Evolutionary conservation across 768 basidiomycete genomes (phyloP).

Genomic region (Nidularia sp.): DNA sequence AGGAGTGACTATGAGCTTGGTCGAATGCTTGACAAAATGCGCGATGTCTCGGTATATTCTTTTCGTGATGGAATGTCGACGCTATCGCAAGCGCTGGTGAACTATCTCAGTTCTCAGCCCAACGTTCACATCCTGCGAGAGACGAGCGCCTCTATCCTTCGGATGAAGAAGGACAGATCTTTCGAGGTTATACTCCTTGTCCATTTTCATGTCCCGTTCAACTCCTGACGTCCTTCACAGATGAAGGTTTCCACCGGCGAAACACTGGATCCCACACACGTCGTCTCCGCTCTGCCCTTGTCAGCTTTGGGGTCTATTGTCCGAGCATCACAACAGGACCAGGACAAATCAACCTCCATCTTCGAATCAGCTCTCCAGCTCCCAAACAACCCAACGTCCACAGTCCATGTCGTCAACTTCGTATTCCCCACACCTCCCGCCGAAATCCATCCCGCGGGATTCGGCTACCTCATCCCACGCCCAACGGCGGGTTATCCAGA

Average conservation of each 20-base stretch:
- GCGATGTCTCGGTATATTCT: conserved; percentile 72
- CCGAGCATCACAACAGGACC: not conserved
- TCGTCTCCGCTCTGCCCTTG: conserved; percentile 78
- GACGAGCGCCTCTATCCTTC: conserved; percentile 31
- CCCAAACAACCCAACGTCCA: conserved; percentile 64
- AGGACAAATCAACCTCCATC: too few species aligned
- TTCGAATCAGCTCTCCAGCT: too few species aligned
- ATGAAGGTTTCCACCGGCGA: conserved; percentile 29
- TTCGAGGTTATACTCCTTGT: conserved; percentile 38
- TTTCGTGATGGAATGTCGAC: conserved; percentile 73
- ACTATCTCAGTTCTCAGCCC: conserved; percentile 33
- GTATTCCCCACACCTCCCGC: conserved; percentile 59
- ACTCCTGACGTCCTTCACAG: conserved; percentile 1
- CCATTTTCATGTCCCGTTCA: not conserved
- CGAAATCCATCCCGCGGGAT: conserved; percentile 76
- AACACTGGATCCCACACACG: conserved; percentile 46
- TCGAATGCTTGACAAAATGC: conserved; percentile 40
- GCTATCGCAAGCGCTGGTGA: conserved; percentile 54
- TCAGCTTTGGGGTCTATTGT: conserved; percentile 31
- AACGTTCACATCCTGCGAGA: conserved; percentile 59
- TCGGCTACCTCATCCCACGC: conserved; percentile 92
- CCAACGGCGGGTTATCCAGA: conserved; percentile 50
- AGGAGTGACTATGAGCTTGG: conserved; percentile 34
- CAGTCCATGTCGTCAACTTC: conserved; percentile 86
- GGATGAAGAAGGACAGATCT: conserved; percentile 23